phyloP scores from a whole-genome alignment of 2,329 filamentous ascomycete genomes.

The Aureobasidium sp. region DNA sequence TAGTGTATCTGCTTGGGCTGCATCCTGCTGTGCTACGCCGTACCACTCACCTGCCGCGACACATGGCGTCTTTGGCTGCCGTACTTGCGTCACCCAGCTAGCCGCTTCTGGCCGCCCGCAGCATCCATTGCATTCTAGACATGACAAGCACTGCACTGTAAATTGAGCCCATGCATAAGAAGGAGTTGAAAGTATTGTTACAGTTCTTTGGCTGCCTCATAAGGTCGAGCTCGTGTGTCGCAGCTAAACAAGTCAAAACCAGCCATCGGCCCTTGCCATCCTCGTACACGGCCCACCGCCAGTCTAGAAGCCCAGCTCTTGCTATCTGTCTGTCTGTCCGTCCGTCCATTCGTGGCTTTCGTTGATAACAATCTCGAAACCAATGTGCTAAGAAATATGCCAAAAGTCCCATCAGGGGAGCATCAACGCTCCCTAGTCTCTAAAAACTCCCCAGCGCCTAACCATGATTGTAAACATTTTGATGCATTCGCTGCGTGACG shows the following conservation, averaged over 20 bases:
- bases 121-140: conserved; percentile 4
- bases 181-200: conserved; percentile 3
- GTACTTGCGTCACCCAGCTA: conserved; percentile 1
- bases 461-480: conserved; percentile 12
- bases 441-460: conserved; percentile 13
- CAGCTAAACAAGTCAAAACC: conserved; percentile 2
- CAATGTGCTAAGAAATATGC: conserved; percentile 7
- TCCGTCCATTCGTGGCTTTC: not conserved
- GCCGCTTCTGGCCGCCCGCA: not conserved
- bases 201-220: conserved; percentile 9
- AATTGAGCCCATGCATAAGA: not conserved
- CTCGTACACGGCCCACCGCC: not conserved
- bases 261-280: not conserved
- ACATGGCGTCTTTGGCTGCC: not conserved
- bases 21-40: not conserved
- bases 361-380: not conserved
- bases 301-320: not conserved
- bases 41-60: conserved; percentile 3
- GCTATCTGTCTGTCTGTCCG: not conserved
- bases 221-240: conserved; percentile 9
- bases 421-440: not conserved
- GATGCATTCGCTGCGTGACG: conserved; percentile 15
- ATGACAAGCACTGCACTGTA: not conserved
- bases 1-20: conserved; percentile 6
- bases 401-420: conserved; percentile 1